Base-by-base conservation (phyloP, 139 green algal genomes). In the Volvox africanus region DNA sequence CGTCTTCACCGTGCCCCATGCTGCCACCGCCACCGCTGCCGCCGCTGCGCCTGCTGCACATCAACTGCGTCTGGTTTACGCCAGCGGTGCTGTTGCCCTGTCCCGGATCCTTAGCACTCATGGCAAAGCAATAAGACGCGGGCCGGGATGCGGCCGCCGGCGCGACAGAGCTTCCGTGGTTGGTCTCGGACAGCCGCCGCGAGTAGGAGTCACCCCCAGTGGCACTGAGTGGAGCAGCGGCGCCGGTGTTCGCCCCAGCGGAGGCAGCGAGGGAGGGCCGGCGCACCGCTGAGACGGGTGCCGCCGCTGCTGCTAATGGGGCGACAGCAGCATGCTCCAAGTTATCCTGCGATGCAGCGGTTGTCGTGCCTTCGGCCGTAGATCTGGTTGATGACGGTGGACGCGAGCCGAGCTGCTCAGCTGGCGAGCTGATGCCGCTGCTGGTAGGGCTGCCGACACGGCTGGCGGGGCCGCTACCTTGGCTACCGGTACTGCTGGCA, bases 161-260 rank as follows among this genome's bases (percentile, higher is more conserved):
- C 75, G 75, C 75, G 14, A 1, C 75, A 14, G 75, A 81, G 1
- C 32, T 17, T 37, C 37, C 50, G 37, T 73, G 22, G 50, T 86
- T 80, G 22, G 82, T 88, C 13, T 88, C 82, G 21, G 82, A 88
- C 21, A 88, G 82, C 24, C 82, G 82, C 14, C 82, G 33, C 1
- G 82, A 88, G 21, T 44, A 88, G 1, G 78, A 36, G 20, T 79
- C 35, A 35, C 61, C 30, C 21, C 19, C 82, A 26, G 33, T 36
- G 0, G 82, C 9, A 32, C 14, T 69, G 30, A 75, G 82, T 61
- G 80, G 69, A 24, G 44, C 5, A 2, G 33, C 79, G 13, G 12
- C 79, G 79, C 33, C 44, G 28, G 24, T 35, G 78, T 1, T 21
- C 20, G 78, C 50, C 0, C 50, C 50, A 73, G 80, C 24, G 50